Percentiles rank a stretch among this genome's conserved stretches.
These are phyloP conservation scores for Panicum miliaceum DNA, from an alignment of 176 grass and related monocot genomes.

Conservation along the genomic window DNA sequence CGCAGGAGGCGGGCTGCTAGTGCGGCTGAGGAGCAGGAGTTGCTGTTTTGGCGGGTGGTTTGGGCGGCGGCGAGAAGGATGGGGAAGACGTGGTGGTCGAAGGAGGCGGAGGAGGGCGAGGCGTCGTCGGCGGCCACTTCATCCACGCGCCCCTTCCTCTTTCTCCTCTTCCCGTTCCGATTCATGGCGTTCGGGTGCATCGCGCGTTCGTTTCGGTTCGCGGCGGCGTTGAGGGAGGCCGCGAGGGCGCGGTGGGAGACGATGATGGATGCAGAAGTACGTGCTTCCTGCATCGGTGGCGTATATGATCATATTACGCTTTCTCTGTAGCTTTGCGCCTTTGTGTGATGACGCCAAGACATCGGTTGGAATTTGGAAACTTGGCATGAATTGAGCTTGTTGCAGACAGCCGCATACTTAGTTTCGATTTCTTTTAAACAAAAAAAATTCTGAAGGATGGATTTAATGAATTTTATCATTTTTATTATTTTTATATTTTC, in stretches of 20 bases:
- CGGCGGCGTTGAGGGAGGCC: constrained; percentile 13
- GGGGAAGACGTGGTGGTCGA: constrained; percentile 44
- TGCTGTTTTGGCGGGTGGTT: not conserved
- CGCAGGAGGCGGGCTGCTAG: constrained; percentile 39
- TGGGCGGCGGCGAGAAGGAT: constrained; percentile 44
- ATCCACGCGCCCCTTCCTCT: constrained; percentile 22
- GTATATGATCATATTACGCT: not conserved
- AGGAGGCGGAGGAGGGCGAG: constrained; percentile 20
- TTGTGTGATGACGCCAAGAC: not conserved
- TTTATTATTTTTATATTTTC: not conserved
- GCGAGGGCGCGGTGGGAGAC: no score
- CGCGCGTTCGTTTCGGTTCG: not conserved
- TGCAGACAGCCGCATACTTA: not conserved
- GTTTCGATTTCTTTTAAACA: not conserved
- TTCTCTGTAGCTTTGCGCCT: not conserved
- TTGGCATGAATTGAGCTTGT: not conserved
- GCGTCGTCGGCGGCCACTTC: not conserved
- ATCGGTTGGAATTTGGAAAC: not conserved
- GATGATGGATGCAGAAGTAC: not conserved
- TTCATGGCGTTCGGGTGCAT: not conserved
- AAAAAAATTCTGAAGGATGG: not conserved
- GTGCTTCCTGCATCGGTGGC: not conserved
- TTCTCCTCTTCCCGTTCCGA: constrained; percentile 30
- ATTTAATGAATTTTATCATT: not conserved
- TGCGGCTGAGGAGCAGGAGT: not conserved